Evolutionary conservation across 2,329 filamentous ascomycete species (phyloP).

Genomic region (Aspergillus luchuensis): DNA sequence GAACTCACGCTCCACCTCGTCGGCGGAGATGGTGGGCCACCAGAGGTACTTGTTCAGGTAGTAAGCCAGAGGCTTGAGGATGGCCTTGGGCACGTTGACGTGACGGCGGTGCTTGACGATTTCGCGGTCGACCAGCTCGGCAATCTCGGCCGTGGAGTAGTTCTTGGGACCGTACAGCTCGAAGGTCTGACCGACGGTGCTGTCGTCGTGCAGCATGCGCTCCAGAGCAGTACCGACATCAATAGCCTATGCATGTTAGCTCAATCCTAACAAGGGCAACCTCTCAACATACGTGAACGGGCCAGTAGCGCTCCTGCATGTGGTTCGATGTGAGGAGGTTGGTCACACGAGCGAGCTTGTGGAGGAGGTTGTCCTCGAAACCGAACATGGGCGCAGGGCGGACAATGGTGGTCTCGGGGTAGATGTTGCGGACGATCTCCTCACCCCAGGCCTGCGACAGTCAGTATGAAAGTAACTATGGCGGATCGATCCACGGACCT

Average conservation of each 20-base stretch:
- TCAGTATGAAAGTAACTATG: slow-evolving; percentile 16
- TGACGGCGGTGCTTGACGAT: slow-evolving; percentile 88
- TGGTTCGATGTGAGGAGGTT: slow-evolving; percentile 90
- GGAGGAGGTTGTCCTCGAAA: slow-evolving; percentile 88
- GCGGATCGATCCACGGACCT: slow-evolving; percentile 54
- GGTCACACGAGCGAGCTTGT: slow-evolving; percentile 76
- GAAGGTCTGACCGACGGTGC: slow-evolving; percentile 83
- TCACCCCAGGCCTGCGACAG: slow-evolving; percentile 69
- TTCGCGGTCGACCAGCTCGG: slow-evolving; percentile 84
- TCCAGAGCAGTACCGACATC: slow-evolving; percentile 90
- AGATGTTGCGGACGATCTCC: slow-evolving; percentile 80
- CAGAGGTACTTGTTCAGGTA: slow-evolving; percentile 80
- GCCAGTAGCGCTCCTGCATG: slow-evolving; percentile 87
- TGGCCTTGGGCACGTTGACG: slow-evolving; percentile 81
- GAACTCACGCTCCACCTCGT: slow-evolving; percentile 89
- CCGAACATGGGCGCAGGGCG: slow-evolving; percentile 92
- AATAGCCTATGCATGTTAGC: slow-evolving; percentile 61
- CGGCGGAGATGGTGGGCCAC: slow-evolving; percentile 82
- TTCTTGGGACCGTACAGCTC: slow-evolving; percentile 93
- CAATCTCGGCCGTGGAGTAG: slow-evolving; percentile 86
- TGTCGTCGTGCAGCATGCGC: slow-evolving; percentile 87
- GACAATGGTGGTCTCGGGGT: slow-evolving; percentile 95
- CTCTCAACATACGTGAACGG: slow-evolving; percentile 71
- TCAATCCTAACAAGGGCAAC: slow-evolving; percentile 12
- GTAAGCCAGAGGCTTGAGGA: slow-evolving; percentile 74